Conservation (phyloP, 2,329 filamentous ascomycete genomes). For the Verticillium isaacii region DNA sequence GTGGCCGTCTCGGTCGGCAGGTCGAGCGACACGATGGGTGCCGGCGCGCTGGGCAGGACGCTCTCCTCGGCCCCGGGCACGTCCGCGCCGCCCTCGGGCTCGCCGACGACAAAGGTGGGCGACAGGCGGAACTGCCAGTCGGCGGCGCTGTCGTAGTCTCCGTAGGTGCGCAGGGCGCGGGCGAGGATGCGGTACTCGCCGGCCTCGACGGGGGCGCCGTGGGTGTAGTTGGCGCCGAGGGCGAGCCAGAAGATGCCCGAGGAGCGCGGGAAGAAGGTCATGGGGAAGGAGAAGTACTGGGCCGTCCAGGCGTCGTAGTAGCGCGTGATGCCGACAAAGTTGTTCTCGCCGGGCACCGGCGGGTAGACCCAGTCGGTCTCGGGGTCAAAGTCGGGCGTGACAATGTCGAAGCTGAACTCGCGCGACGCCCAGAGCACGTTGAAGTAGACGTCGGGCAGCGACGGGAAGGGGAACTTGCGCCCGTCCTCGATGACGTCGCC, state of each 20-base stretch:
- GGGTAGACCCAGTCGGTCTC: slow-evolving; percentile 7
- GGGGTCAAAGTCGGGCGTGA: slow-evolving; percentile 1
- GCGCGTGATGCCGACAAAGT: slow-evolving; percentile 4
- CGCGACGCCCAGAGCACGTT: slow-evolving; percentile 13
- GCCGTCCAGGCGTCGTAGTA: background rate
- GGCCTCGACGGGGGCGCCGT: slow-evolving; percentile 7
- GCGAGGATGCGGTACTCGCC: slow-evolving; percentile 14
- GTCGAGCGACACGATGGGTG: background rate
- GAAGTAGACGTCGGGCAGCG: slow-evolving; percentile 8
- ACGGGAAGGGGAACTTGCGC: slow-evolving; percentile 13
- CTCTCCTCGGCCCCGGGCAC: background rate
- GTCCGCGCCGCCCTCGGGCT: background rate
- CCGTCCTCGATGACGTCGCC: slow-evolving; percentile 9
- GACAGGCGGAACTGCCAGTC: slow-evolving; percentile 16
- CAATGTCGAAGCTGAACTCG: slow-evolving; percentile 10
- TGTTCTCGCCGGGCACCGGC: slow-evolving; percentile 3
- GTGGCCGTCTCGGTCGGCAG: background rate
- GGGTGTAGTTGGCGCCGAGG: slow-evolving; percentile 5
- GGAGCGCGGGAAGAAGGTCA: slow-evolving; percentile 3
- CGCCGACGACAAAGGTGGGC: background rate
- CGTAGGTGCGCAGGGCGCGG: slow-evolving; percentile 14
- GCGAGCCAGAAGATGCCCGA: background rate
- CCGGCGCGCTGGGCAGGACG: background rate
- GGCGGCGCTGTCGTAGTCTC: slow-evolving; percentile 10
- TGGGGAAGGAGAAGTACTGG: slow-evolving; percentile 1